These are phyloP conservation scores for Phallus indusiatus DNA, from an alignment of 768 basidiomycete species.

Conservation along the genomic window DNA sequence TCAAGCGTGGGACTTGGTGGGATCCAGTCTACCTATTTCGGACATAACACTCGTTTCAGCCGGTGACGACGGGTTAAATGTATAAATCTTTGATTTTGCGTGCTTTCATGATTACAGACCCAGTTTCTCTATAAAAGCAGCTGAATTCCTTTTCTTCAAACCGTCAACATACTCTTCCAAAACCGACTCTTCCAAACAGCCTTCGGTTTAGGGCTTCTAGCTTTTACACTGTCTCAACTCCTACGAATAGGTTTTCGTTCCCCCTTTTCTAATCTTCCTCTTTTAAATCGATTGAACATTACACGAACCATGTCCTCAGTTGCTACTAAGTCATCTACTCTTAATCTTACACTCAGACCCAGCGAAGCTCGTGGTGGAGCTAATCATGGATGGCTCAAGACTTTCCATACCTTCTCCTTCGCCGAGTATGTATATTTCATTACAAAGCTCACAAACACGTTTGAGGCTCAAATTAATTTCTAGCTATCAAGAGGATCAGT, in stretches of 20 bases:
- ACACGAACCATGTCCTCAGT: conserved; percentile 1
- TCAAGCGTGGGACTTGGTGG: background rate
- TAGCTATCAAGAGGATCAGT: conserved; percentile 52
- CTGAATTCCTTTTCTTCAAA: background rate
- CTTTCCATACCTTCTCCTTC: conserved; percentile 79
- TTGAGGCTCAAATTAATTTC: conserved; percentile 12
- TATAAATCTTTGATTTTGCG: background rate
- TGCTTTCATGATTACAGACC: background rate
- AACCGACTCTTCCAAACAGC: background rate
- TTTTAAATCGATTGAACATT: background rate
- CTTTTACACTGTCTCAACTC: conserved; percentile 1
- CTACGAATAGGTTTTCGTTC: background rate
- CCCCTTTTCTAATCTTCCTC: background rate
- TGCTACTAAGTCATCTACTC: background rate
- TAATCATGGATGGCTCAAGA: conserved; percentile 82
- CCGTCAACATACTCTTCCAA: background rate
- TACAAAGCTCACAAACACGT: conserved; percentile 4
- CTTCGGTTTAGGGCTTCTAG: background rate
- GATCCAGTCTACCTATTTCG: background rate
- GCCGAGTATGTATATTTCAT: conserved; percentile 38
- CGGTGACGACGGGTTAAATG: too few species aligned
- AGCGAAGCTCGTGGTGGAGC: conserved; percentile 62
- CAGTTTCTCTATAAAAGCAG: background rate
- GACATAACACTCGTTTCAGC: background rate
- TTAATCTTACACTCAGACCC: conserved; percentile 40